A percentile compares a stretch with the other conserved stretches of the same genome.
phyloP scores from a whole-genome alignment of 306 rosid genomes.

The Ormosia emarginata region DNA sequence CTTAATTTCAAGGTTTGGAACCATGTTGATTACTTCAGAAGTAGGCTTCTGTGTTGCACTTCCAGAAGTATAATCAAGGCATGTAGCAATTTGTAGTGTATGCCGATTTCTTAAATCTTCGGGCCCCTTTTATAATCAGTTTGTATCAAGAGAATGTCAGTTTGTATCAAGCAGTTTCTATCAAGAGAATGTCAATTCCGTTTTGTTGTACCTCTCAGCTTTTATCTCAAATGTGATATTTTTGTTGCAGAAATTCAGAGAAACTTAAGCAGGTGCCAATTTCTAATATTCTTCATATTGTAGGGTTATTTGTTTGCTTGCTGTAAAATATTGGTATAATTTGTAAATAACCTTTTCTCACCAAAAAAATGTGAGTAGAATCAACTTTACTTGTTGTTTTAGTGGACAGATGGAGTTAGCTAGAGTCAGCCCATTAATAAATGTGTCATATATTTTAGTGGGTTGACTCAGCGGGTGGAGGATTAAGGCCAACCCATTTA shows the following conservation, averaged over 20 bases:
- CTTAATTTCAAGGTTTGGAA: conserved; percentile 15
- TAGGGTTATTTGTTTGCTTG: conserved; percentile 12
- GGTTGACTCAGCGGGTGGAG: no score
- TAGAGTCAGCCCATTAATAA: no score
- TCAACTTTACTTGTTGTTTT: no score
- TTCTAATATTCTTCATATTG: conserved; percentile 23
- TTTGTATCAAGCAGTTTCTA: not conserved
- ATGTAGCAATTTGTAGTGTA: not conserved
- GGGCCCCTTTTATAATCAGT: not conserved
- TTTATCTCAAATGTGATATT: conserved; percentile 20
- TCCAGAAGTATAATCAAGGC: conserved; percentile 17
- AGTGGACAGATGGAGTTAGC: no score
- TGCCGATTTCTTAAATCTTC: not conserved
- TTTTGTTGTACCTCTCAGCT: not conserved
- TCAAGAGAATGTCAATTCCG: conserved; percentile 3
- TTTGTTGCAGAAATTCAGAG: conserved; percentile 84
- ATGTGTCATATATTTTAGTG: no score
- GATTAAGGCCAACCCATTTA: no score
- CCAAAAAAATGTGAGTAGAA: not conserved
- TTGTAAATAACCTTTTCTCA: not conserved
- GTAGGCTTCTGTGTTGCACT: conserved; percentile 9
- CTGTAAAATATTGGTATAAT: conserved; percentile 1
- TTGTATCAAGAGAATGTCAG: not conserved
- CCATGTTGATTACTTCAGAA: not conserved
- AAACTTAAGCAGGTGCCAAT: conserved; percentile 72